Evolutionary conservation across 306 rosid genomes (phyloP), one percentile per base, ranked within the genome.

Genomic region (Abrus precatorius): DNA sequence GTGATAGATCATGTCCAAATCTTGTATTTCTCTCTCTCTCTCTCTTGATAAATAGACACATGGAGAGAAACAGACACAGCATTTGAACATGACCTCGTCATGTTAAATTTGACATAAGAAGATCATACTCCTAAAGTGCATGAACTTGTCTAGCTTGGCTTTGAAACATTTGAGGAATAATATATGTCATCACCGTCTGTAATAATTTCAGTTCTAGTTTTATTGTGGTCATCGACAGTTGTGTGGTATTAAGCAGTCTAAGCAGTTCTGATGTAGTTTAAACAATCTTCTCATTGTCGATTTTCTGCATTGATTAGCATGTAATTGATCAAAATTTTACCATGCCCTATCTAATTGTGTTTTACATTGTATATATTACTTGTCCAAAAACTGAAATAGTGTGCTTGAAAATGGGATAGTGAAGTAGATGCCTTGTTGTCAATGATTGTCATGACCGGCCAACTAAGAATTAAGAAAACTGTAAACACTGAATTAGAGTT

Each of bases 391-490:
- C 45, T 61, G 72, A 33, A 54, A 65, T 65, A 68, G 59, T 33
- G 33, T 75, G 57, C 80, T 47, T 54, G 71, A 80, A 32, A 56
- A 70, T 48, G 63, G 36, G 36, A 56, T 5, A 56, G 60, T 72
- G 69, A 64, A 44, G 50, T 43, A 62, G 49, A 45, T 63, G n/a
- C 52, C 72, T 68, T 38, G 50, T 70, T 8, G 29, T 67, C 38
- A 9, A 41, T 66, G 50, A 32, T 34, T 41, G 61, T 75, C 41
- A 47, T 73, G 43, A 63, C 20, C 59, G 56, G 9, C 69, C 64
- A 52, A 78, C 52, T 43, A 10, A 69, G 75, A 52, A 78, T 44
- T 43, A 10, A 69, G 75, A 72, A 79, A 75, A 13, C 59, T 66
- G 44, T 48, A 60, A 52, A 50, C 77, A 38, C 55, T 9, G 34